phyloP scores from a whole-genome alignment of 2,329 filamentous ascomycete species.

The Lasiodiplodia sp. region DNA sequence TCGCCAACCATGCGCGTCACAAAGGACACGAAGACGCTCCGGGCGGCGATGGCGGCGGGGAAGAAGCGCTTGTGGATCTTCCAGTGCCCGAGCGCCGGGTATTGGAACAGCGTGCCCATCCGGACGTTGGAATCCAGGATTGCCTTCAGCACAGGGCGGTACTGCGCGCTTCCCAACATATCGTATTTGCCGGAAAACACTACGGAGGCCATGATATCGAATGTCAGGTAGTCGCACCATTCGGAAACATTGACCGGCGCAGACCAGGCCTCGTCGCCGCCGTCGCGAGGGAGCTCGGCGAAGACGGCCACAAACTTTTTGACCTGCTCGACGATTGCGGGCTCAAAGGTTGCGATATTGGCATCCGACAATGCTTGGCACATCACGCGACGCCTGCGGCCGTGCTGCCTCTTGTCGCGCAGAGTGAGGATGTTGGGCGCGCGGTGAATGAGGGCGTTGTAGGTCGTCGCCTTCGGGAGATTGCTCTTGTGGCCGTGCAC shows the following conservation, averaged over 20 bases:
- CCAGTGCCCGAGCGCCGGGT: slow-evolving; percentile 20
- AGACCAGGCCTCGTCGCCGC: slow-evolving; percentile 8
- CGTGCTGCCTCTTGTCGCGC: slow-evolving; percentile 55
- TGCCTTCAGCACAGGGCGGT: slow-evolving; percentile 53
- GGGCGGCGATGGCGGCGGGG: slow-evolving; percentile 16
- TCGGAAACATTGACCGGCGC: slow-evolving; percentile 8
- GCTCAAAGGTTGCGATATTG: slow-evolving; percentile 46
- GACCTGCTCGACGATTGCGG: slow-evolving; percentile 19
- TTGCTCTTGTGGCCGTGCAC: slow-evolving; percentile 18
- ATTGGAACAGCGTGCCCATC: slow-evolving; percentile 21
- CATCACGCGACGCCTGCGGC: slow-evolving; percentile 55
- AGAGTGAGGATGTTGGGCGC: slow-evolving; percentile 53
- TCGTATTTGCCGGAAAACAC: slow-evolving; percentile 55
- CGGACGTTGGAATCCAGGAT: slow-evolving; percentile 43
- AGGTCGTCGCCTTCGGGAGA: slow-evolving; percentile 10
- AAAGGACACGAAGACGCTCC: slow-evolving; percentile 22
- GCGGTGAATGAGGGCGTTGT: slow-evolving; percentile 49
- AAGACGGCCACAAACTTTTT: slow-evolving; percentile 14
- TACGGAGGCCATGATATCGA: slow-evolving; percentile 61
- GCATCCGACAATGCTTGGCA: slow-evolving; percentile 55
- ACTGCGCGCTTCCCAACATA: slow-evolving; percentile 51
- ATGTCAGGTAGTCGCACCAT: slow-evolving; percentile 44
- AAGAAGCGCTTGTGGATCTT: slow-evolving; percentile 20
- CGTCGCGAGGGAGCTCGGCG: slow-evolving; percentile 13
- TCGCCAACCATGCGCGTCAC: slow-evolving; percentile 20